Evolutionary conservation across 352 stramenopile species (phyloP).

Genomic region (Plasmopara muralis): DNA sequence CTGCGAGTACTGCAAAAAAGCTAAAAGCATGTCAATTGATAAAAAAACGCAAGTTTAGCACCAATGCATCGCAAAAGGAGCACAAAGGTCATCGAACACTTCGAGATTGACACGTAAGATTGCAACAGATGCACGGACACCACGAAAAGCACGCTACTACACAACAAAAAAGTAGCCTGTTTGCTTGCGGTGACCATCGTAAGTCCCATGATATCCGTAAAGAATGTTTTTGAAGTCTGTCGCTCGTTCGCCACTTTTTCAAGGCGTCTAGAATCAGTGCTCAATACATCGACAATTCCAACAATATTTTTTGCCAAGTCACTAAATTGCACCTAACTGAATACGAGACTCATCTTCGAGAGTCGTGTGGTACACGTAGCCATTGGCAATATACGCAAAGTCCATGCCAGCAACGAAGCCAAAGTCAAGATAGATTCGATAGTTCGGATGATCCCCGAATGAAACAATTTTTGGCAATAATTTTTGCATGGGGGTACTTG

Average conservation of each 20-base stretch:
- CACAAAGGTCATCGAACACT: conserved; percentile 33
- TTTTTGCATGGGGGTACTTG: conserved; percentile 66
- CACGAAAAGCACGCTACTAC: conserved; percentile 31
- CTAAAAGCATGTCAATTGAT: conserved; percentile 39
- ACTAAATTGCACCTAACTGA: conserved; percentile 54
- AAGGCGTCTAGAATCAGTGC: conserved; percentile 33
- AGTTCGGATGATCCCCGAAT: conserved; percentile 71
- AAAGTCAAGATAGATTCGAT: conserved; percentile 67
- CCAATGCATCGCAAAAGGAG: conserved; percentile 33
- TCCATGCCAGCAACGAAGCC: conserved; percentile 74
- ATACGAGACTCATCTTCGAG: conserved; percentile 69
- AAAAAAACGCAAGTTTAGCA: conserved; percentile 28
- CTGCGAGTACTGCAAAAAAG: conserved; percentile 57
- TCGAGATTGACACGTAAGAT: conserved; percentile 35
- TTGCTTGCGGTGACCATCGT: conserved; percentile 62
- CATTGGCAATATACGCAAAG: conserved; percentile 77
- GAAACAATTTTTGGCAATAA: conserved; percentile 76
- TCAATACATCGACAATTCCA: conserved; percentile 48
- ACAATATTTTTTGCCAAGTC: conserved; percentile 66
- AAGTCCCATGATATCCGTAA: conserved; percentile 61
- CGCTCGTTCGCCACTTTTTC: conserved; percentile 48
- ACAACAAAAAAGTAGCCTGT: conserved; percentile 30
- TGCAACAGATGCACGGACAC: conserved; percentile 38
- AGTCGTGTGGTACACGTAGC: conserved; percentile 74
- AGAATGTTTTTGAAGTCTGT: conserved; percentile 59